Conservation (phyloP, 441 rosid species). For the Gossypium aridum region DNA sequence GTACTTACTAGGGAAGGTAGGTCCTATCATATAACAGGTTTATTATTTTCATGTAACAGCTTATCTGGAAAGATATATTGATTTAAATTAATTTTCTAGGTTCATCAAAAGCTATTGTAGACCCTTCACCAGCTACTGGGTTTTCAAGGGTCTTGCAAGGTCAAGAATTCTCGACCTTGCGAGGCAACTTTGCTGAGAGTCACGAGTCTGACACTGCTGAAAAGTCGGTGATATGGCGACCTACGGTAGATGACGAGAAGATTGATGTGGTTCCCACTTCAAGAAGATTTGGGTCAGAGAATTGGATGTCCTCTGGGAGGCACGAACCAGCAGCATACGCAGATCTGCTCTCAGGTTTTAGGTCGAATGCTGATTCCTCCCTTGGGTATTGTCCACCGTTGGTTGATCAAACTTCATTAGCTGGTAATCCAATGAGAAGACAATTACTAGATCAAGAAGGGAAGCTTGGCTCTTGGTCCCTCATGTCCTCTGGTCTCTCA, state of each 20-base stretch:
- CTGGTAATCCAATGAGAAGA: slow-evolving; percentile 34
- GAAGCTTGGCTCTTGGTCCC: slow-evolving; percentile 52
- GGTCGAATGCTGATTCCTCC: slow-evolving; percentile 38
- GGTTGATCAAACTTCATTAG: slow-evolving; percentile 36
- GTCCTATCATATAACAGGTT: background rate
- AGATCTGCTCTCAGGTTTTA: slow-evolving; percentile 75
- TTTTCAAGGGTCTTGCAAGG: slow-evolving; percentile 97
- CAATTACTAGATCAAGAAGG: slow-evolving; percentile 45
- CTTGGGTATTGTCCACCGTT: slow-evolving; percentile 36
- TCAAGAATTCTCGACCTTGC: slow-evolving; percentile 84
- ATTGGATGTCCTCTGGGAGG: slow-evolving; percentile 50
- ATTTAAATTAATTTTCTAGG: slow-evolving; percentile 30
- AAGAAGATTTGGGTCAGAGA: slow-evolving; percentile 52
- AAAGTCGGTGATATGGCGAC: slow-evolving; percentile 49
- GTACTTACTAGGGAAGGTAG: slow-evolving; percentile 79
- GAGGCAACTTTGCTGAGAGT: slow-evolving; percentile 55
- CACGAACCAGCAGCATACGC: slow-evolving; percentile 59
- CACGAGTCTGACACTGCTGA: slow-evolving; percentile 58
- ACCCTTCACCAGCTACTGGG: slow-evolving; percentile 58
- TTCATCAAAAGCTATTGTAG: slow-evolving; percentile 50
- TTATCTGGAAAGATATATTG: background rate
- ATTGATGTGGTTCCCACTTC: slow-evolving; percentile 45
- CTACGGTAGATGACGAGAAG: slow-evolving; percentile 60
- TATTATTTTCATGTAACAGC: background rate
- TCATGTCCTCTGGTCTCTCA: slow-evolving; percentile 55